Percentiles rank a stretch among this genome's conserved stretches.
Conservation (phyloP, 306 rosid genomes). For the Rosa rugosa region DNA sequence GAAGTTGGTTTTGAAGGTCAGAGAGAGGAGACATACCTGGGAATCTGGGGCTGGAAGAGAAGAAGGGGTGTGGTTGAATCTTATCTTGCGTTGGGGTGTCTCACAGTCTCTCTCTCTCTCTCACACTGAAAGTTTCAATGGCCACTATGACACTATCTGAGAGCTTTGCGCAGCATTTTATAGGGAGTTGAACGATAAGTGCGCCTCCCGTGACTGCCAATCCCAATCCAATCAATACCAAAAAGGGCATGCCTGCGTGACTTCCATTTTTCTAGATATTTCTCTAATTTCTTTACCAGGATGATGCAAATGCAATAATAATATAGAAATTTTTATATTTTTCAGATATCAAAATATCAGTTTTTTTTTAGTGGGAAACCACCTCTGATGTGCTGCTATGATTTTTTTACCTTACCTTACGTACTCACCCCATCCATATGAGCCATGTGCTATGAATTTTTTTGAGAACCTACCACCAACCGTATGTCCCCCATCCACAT, state of each 20-base stretch:
- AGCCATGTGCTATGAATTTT: too few species aligned
- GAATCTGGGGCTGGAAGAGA: slow-evolving; percentile 14
- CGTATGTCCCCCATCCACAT: too few species aligned
- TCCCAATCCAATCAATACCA: not conserved
- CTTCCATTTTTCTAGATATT: slow-evolving; percentile 14
- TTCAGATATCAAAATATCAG: too few species aligned
- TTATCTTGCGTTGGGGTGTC: slow-evolving; percentile 21
- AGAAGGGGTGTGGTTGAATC: slow-evolving; percentile 5
- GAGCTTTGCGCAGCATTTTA: slow-evolving; percentile 11
- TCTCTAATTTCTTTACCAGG: not conserved
- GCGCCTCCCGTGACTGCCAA: not conserved
- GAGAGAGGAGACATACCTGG: slow-evolving; percentile 20
- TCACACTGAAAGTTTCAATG: not conserved
- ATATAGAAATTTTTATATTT: not conserved
- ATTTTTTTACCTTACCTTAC: too few species aligned
- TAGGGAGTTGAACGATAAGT: not conserved
- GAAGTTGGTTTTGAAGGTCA: not conserved
- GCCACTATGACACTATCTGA: not conserved
- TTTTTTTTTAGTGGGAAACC: too few species aligned
- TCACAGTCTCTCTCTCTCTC: not conserved
- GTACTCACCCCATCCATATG: too few species aligned
- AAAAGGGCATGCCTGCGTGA: slow-evolving; percentile 24
- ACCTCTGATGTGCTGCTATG: too few species aligned
- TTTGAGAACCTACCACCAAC: too few species aligned
- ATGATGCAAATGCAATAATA: not conserved